Percentiles rank a stretch among this genome's conserved stretches.
These are phyloP conservation scores for Chrysanthemum seticuspe DNA, from an alignment of 129 eudicot genomes.

Conservation along the genomic window DNA sequence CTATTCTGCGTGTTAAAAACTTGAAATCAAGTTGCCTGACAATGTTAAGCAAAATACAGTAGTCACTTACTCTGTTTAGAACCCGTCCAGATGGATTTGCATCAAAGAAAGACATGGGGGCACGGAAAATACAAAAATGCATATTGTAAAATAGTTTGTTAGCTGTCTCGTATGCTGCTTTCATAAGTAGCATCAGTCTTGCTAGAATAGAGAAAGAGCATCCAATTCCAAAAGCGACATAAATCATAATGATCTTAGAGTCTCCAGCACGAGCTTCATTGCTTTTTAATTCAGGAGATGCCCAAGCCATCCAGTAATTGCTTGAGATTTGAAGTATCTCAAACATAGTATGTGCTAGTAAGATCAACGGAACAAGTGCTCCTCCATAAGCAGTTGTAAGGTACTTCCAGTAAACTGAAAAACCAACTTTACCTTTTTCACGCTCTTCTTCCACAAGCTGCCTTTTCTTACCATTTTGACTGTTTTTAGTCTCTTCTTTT, in stretches of 20 bases:
- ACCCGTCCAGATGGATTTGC: constrained; percentile 87
- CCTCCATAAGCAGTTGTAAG: constrained; percentile 86
- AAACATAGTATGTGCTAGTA: constrained; percentile 63
- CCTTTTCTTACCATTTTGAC: constrained; percentile 38
- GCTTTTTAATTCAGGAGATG: constrained; percentile 58
- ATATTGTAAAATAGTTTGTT: constrained; percentile 64
- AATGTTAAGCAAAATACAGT: neutral
- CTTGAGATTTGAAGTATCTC: constrained; percentile 67
- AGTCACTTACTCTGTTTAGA: constrained; percentile 63
- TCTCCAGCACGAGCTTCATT: constrained; percentile 41
- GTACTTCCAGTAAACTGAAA: constrained; percentile 77
- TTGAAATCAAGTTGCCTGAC: neutral
- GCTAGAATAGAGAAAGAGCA: constrained; percentile 61
- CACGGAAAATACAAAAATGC: constrained; percentile 78
- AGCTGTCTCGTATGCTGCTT: constrained; percentile 68
- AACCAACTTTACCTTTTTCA: constrained; percentile 74
- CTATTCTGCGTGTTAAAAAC: neutral
- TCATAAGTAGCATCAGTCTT: constrained; percentile 48
- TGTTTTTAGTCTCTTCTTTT: constrained; percentile 21
- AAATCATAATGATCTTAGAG: constrained; percentile 58
- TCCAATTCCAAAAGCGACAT: constrained; percentile 66
- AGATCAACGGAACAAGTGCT: constrained; percentile 61
- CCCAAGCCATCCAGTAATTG: constrained; percentile 98
- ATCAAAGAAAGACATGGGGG: constrained; percentile 99
- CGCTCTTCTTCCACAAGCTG: constrained; percentile 92